phyloP scores from a whole-genome alignment of 495 filamentous ascomycete genomes.

The Sporormia fimetaria region DNA sequence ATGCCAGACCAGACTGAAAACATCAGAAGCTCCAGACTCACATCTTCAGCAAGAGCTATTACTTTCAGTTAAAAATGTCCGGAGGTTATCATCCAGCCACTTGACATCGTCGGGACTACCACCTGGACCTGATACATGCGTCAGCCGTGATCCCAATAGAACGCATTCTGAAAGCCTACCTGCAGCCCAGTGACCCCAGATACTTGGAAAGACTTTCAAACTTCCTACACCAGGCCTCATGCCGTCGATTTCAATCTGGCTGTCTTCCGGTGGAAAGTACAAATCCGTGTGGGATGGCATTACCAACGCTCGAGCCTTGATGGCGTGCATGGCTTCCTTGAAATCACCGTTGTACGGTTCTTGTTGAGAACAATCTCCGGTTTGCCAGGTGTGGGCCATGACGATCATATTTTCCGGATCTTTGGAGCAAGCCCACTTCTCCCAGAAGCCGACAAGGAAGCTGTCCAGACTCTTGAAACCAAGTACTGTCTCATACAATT shows the following conservation, averaged over 20 bases:
- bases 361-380: constrained; percentile 52
- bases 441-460: constrained; percentile 63
- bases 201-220: constrained; percentile 46
- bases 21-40: background rate
- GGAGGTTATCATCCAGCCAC: constrained; percentile 53
- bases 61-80: too few species aligned
- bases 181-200: constrained; percentile 52
- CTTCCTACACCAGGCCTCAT: constrained; percentile 52
- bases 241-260: constrained; percentile 52
- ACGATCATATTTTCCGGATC: constrained; percentile 56
- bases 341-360: constrained; percentile 55
- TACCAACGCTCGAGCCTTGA: constrained; percentile 56
- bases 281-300: constrained; percentile 56
- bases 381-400: constrained; percentile 66
- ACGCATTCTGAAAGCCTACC: constrained; percentile 16
- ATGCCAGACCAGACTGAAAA: background rate
- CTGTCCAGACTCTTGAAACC: constrained; percentile 54
- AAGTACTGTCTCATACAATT: constrained; percentile 48
- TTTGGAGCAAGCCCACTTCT: constrained; percentile 56
- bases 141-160: constrained; percentile 1
- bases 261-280: constrained; percentile 67
- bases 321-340: constrained; percentile 51
- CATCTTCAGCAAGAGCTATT: constrained; percentile 35
- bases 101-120: constrained; percentile 51
- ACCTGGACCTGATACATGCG: constrained; percentile 42